phyloP scores from a whole-genome alignment of 2,329 filamentous ascomycete genomes.

The Paecilomyces niveus region DNA sequence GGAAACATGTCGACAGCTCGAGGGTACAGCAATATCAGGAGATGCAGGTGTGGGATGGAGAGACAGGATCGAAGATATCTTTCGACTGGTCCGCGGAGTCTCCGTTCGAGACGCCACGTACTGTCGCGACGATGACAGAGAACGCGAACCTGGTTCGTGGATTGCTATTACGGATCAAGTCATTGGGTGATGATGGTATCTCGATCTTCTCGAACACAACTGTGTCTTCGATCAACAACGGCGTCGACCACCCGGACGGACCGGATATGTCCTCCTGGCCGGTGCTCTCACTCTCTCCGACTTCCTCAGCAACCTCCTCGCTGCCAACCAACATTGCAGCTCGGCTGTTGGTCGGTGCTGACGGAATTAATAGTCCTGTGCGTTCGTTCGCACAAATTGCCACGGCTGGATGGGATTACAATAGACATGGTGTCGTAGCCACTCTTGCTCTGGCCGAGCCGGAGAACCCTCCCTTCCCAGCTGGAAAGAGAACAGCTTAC shows the following conservation, averaged over 20 bases:
- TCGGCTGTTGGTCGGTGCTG: slow-evolving; percentile 81
- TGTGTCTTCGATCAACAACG: slow-evolving; percentile 73
- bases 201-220: slow-evolving; percentile 68
- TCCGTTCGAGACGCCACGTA: slow-evolving; percentile 44
- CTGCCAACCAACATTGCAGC: slow-evolving; percentile 58
- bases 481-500: slow-evolving; percentile 67
- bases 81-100: slow-evolving; percentile 65
- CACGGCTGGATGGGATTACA: slow-evolving; percentile 88
- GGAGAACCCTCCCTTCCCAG: slow-evolving; percentile 20
- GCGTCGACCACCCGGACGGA: slow-evolving; percentile 57
- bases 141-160: slow-evolving; percentile 82
- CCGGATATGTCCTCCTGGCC: slow-evolving; percentile 84
- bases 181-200: slow-evolving; percentile 53
- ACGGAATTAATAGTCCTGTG: slow-evolving; percentile 91
- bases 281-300: slow-evolving; percentile 64
- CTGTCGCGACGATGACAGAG: slow-evolving; percentile 94
- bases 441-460: slow-evolving; percentile 63
- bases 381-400: slow-evolving; percentile 80
- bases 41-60: slow-evolving; percentile 98
- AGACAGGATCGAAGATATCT: slow-evolving; percentile 77
- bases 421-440: slow-evolving; percentile 82
- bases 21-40: slow-evolving; percentile 84
- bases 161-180: slow-evolving; percentile 63
- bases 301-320: slow-evolving; percentile 13
- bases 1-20: slow-evolving; percentile 64